A percentile compares a stretch with the other conserved stretches of the same genome.
phyloP scores from a whole-genome alignment of 2,329 filamentous ascomycete species.

The Alternaria brassicae region DNA sequence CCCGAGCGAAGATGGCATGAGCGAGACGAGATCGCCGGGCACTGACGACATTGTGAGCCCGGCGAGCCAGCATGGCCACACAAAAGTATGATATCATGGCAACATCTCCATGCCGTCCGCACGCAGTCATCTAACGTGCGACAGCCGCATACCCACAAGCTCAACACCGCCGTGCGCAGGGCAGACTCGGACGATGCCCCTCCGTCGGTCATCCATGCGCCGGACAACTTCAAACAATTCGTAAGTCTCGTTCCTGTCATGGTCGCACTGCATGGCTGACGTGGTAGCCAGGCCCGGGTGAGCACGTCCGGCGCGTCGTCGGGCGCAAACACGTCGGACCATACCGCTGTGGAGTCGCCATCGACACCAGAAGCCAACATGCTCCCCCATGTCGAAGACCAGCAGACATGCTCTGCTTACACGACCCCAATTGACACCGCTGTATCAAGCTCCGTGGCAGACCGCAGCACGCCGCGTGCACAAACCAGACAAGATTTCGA shows the following conservation, averaged over 20 bases:
- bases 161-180: constrained; percentile 55
- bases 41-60: constrained; percentile 48
- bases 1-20: constrained; percentile 48
- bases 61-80: constrained; percentile 40
- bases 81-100: constrained; percentile 38
- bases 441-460: constrained; percentile 59
- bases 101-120: neutral
- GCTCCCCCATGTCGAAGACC: constrained; percentile 46
- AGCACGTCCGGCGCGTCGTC: constrained; percentile 40
- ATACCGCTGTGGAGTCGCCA: constrained; percentile 48
- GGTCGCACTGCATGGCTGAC: constrained; percentile 45
- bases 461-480: constrained; percentile 79
- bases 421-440: constrained; percentile 79
- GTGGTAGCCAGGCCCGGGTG: constrained; percentile 35
- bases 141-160: constrained; percentile 52
- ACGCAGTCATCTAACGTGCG: constrained; percentile 7
- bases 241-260: constrained; percentile 55
- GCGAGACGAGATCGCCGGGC: constrained; percentile 48
- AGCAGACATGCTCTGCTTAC: constrained; percentile 53
- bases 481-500: constrained; percentile 81
- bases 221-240: constrained; percentile 81
- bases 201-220: constrained; percentile 89
- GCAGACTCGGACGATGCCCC: constrained; percentile 76
- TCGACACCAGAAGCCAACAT: constrained; percentile 50
- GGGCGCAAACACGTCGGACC: constrained; percentile 42